phyloP scores from a whole-genome alignment of 306 rosid genomes.

The Prunus dulcis region DNA sequence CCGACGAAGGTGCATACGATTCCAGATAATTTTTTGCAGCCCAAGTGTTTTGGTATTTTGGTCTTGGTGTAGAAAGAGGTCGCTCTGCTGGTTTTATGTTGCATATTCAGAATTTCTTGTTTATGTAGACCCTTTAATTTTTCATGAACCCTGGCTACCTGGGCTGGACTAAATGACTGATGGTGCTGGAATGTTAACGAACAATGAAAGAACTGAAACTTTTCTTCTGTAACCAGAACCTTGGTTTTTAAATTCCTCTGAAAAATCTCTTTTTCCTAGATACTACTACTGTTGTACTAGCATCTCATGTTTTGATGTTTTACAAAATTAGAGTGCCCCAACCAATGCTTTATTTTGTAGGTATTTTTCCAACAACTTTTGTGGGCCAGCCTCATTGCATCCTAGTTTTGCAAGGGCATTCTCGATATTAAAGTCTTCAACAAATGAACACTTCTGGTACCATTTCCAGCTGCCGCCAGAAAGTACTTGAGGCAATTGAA shows the following conservation, averaged over 20 bases:
- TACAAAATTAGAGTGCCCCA: background rate
- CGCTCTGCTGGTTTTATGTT: constrained; percentile 26
- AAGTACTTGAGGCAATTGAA: too few species aligned
- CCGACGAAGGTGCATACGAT: background rate
- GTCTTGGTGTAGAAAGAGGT: background rate
- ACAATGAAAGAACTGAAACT: background rate
- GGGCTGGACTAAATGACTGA: background rate
- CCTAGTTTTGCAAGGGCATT: background rate
- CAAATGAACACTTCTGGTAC: too few species aligned
- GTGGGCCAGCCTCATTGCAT: background rate
- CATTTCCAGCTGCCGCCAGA: too few species aligned
- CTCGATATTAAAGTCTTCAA: background rate
- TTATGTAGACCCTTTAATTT: background rate
- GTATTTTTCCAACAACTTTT: background rate
- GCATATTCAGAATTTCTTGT: background rate
- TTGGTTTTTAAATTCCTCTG: background rate
- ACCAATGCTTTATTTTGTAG: background rate
- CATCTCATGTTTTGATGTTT: background rate
- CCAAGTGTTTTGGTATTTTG: background rate
- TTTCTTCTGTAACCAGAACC: background rate
- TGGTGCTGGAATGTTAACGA: constrained; percentile 18
- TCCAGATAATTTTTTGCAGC: background rate
- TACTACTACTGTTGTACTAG: background rate
- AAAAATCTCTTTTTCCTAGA: background rate
- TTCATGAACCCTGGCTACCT: background rate